Percentiles rank a stretch among this genome's conserved stretches.
Evolutionary conservation across 768 basidiomycete genomes (phyloP).

Genomic region (Agaricus bisporus): DNA sequence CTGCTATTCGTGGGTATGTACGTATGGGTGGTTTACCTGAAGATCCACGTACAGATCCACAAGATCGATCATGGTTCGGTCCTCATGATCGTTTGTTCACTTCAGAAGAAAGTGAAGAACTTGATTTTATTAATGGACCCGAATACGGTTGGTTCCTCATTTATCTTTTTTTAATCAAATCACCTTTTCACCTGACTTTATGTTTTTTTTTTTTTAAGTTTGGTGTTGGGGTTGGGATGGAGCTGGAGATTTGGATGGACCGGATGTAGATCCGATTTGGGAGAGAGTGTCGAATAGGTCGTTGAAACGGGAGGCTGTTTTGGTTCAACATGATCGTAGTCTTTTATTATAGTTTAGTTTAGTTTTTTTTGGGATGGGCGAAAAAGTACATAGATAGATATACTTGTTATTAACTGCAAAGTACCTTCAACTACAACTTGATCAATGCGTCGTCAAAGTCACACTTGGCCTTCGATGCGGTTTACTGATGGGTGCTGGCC

Average conservation of each 20-base stretch:
- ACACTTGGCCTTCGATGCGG: no score
- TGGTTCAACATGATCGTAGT: constrained; percentile 64
- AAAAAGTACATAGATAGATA: not conserved
- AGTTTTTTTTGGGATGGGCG: no score
- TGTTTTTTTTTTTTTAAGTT: constrained; percentile 39
- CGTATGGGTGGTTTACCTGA: constrained; percentile 96
- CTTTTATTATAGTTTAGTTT: constrained; percentile 17
- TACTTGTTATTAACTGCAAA: not conserved
- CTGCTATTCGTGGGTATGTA: constrained; percentile 90
- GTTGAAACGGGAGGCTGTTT: constrained; percentile 49
- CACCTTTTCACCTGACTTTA: not conserved
- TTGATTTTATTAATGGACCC: constrained; percentile 79
- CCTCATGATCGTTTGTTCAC: constrained; percentile 94
- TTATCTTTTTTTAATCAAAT: constrained; percentile 1
- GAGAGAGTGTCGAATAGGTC: constrained; percentile 72
- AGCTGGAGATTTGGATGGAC: constrained; percentile 95
- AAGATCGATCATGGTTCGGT: constrained; percentile 97
- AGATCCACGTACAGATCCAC: constrained; percentile 93
- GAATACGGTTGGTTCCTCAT: constrained; percentile 62
- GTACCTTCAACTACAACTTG: not conserved
- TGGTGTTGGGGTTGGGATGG: constrained; percentile 99
- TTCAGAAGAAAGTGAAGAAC: constrained; percentile 72
- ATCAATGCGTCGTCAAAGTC: no score
- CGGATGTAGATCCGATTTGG: constrained; percentile 98
- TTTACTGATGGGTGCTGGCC: no score